Percentiles rank a stretch among this genome's conserved stretches.
phyloP scores from a whole-genome alignment of 2,329 filamentous ascomycete genomes.

The Colletotrichum navitas region DNA sequence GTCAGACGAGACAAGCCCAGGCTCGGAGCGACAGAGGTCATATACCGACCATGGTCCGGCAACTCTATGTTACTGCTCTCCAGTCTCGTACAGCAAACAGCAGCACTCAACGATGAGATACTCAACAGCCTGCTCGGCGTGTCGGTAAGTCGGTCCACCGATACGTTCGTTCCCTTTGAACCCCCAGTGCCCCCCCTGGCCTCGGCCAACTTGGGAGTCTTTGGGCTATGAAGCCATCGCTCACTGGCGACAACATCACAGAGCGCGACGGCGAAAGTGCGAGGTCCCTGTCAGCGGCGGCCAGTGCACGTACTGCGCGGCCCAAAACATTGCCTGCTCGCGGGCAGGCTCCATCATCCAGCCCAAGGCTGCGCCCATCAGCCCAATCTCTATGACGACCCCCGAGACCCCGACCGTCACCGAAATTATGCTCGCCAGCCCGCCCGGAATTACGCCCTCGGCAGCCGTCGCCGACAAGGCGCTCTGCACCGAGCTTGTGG shows the following conservation, averaged over 20 bases:
- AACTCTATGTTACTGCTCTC: neutral
- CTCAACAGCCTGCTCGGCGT: slow-evolving; percentile 43
- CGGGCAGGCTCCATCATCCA: slow-evolving; percentile 43
- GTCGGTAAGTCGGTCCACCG: slow-evolving; percentile 39
- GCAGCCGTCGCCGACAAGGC: slow-evolving; percentile 42
- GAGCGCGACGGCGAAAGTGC: slow-evolving; percentile 42
- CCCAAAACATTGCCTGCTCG: slow-evolving; percentile 42
- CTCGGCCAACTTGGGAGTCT: neutral
- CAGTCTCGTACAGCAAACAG: neutral
- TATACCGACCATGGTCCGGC: neutral
- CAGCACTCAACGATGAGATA: slow-evolving; percentile 35
- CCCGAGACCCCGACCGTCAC: slow-evolving; percentile 36
- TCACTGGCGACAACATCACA: slow-evolving; percentile 23
- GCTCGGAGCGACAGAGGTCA: neutral
- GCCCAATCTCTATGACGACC: slow-evolving; percentile 33
- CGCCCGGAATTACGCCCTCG: slow-evolving; percentile 33
- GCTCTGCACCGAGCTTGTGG: slow-evolving; percentile 46
- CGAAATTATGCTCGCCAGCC: slow-evolving; percentile 33
- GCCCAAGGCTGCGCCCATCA: slow-evolving; percentile 39
- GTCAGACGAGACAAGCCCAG: neutral
- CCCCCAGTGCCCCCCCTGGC: neutral
- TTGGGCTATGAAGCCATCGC: neutral
- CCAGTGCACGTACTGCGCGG: slow-evolving; percentile 41
- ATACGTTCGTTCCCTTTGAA: neutral
- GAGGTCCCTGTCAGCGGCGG: slow-evolving; percentile 40